Percentiles rank a stretch among this genome's conserved stretches.
phyloP scores from a whole-genome alignment of 2,329 filamentous ascomycete genomes.

The Cercospora sp. region DNA sequence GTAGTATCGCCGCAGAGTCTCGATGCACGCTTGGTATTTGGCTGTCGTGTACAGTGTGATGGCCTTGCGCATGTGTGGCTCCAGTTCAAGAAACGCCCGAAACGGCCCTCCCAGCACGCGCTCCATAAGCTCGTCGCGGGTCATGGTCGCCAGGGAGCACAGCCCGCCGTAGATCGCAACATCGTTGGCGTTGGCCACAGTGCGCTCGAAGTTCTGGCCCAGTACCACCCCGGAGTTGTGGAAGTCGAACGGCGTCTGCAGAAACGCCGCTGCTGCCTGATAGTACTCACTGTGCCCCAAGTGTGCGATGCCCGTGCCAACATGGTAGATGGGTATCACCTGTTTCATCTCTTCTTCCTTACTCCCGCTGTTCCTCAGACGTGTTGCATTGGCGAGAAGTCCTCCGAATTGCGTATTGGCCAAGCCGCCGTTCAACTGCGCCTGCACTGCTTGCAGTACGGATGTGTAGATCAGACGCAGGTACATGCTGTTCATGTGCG shows the following conservation, averaged over 20 bases:
- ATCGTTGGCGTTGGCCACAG: constrained; percentile 79
- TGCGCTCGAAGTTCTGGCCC: constrained; percentile 61
- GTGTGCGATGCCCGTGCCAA: constrained; percentile 61
- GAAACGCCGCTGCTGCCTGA: constrained; percentile 71
- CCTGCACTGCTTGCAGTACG: constrained; percentile 70
- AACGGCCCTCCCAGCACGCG: constrained; percentile 82
- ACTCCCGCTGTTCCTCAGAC: constrained; percentile 44
- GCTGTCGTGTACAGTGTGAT: constrained; percentile 86
- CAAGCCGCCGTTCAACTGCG: constrained; percentile 44
- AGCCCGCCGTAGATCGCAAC: constrained; percentile 89
- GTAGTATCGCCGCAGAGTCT: constrained; percentile 77
- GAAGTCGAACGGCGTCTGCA: constrained; percentile 59
- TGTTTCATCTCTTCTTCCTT: constrained; percentile 60
- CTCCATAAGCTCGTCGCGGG: constrained; percentile 70
- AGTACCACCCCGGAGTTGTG: constrained; percentile 45
- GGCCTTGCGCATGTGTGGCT: constrained; percentile 90
- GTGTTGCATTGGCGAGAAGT: constrained; percentile 59
- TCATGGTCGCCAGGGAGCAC: constrained; percentile 86
- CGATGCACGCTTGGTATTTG: constrained; percentile 81
- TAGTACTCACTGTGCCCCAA: constrained; percentile 58
- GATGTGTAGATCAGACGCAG: constrained; percentile 75
- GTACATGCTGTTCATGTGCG: constrained; percentile 80
- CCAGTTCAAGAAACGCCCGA: constrained; percentile 83
- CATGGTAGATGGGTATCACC: constrained; percentile 65
- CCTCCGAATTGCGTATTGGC: constrained; percentile 52